A percentile compares a stretch with the other conserved stretches of the same genome.
These are phyloP conservation scores for Phytophthora idaei DNA, from an alignment of 352 stramenopile species.

Conservation along the genomic window DNA sequence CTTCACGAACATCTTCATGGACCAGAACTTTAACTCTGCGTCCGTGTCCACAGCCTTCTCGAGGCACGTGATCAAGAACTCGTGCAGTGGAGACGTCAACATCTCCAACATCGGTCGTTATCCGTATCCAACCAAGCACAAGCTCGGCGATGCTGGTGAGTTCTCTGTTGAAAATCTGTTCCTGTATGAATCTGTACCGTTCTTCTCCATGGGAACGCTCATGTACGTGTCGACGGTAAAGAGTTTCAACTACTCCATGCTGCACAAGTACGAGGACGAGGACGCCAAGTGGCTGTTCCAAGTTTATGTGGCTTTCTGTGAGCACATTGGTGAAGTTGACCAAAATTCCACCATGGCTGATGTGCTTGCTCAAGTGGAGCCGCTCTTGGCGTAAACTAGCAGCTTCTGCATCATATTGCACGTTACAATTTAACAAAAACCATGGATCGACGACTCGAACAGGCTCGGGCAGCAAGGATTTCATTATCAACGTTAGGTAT, in stretches of 20 bases:
- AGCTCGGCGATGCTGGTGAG: constrained; percentile 16
- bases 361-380: constrained; percentile 15
- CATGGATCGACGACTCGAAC: no score
- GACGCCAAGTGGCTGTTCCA: constrained; percentile 44
- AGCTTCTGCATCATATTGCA: no score
- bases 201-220: constrained; percentile 50
- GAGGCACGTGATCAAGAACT: constrained; percentile 32
- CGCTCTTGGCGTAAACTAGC: neutral
- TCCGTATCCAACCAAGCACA: constrained; percentile 19
- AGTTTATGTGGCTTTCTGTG: constrained; percentile 51
- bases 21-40: constrained; percentile 31
- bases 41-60: constrained; percentile 22
- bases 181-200: constrained; percentile 56
- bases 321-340: constrained; percentile 45
- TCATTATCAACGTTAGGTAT: no score
- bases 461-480: no score
- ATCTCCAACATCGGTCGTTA: constrained; percentile 45
- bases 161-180: constrained; percentile 49
- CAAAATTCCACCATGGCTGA: constrained; percentile 43
- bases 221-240: constrained; percentile 50
- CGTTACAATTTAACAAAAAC: no score
- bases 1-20: constrained; percentile 36
- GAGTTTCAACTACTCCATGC: constrained; percentile 71
- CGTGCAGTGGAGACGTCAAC: constrained; percentile 34
- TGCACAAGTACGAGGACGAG: constrained; percentile 52